Conservation (phyloP, 2,329 filamentous ascomycete species). For the Paramyrothecium sp. region DNA sequence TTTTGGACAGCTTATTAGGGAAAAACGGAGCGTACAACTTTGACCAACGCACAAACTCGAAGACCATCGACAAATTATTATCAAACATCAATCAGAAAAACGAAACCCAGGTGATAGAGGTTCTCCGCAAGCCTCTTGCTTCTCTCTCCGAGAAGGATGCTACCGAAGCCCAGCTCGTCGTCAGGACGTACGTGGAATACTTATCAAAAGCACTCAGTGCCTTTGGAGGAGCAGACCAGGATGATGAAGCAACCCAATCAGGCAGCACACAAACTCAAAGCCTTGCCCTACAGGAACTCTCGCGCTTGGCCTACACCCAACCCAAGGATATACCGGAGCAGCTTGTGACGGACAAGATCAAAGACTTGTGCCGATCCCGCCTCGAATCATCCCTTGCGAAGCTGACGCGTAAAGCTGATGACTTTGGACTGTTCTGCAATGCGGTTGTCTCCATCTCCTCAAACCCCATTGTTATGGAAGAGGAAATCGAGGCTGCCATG, state of each 20-base stretch:
- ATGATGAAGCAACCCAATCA: slow-evolving; percentile 7
- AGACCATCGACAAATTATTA: slow-evolving; percentile 76
- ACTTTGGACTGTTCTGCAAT: slow-evolving; percentile 52
- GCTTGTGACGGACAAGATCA: slow-evolving; percentile 48
- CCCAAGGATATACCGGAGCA: slow-evolving; percentile 39
- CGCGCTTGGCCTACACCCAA: slow-evolving; percentile 53
- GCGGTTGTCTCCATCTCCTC: slow-evolving; percentile 54
- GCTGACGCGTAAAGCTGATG: slow-evolving; percentile 51
- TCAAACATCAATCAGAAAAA: slow-evolving; percentile 57
- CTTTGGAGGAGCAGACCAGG: slow-evolving; percentile 15
- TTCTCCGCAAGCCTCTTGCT: slow-evolving; percentile 43
- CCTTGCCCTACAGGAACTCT: slow-evolving; percentile 48
- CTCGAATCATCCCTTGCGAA: slow-evolving; percentile 58
- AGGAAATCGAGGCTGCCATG: slow-evolving; percentile 51
- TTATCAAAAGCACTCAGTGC: slow-evolving; percentile 50
- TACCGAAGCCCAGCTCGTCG: slow-evolving; percentile 25
- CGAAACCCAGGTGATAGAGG: slow-evolving; percentile 49
- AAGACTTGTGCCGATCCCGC: slow-evolving; percentile 53
- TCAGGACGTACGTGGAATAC: slow-evolving; percentile 53
- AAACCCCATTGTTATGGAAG: slow-evolving; percentile 52
- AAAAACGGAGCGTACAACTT: slow-evolving; percentile 74
- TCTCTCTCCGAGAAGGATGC: slow-evolving; percentile 22
- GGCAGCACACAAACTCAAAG: not conserved
- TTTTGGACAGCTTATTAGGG: slow-evolving; percentile 68
- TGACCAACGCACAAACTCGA: slow-evolving; percentile 81